Evolutionary conservation across 805 yeast genomes (phyloP), one percentile per base, ranked within the genome.

Genomic region (Limtongozyma cylindracea): DNA sequence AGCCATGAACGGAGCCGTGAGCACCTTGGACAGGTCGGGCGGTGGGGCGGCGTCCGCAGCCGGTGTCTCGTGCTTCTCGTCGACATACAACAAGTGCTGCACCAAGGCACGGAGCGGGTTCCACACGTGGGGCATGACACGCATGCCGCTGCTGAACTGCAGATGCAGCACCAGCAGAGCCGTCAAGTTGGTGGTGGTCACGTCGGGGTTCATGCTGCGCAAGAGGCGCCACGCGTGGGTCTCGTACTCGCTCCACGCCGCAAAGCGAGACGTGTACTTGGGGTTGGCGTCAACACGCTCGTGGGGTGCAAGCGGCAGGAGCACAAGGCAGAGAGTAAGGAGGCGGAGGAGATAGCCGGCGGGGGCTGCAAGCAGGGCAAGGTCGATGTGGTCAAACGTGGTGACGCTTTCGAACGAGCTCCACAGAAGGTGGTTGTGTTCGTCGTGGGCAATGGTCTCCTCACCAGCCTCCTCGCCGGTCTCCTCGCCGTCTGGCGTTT

Each of bases 181-280:
- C 9, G 31, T 21, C 11, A 41, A 17, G 17, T 39, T 42, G 2
- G 29, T 19, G 1, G 26, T 19, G 0, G 34, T 36, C 16, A 61
- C 43, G 3, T 37, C 31, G 2, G 50, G 27, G 24, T 58, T 50
- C 37, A 72, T 51, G n/a, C 63, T 49, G 24, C 61, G 39, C 10
- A 68, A 25, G 11, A 72, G 32, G 12, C 46, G 35, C 16, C 49
- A 20, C 0, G 77, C 66, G 16, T 43, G 33, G 0, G 27, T 22
- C 27, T 55, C 53, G 38, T 55, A 68, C 3, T 36, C 32, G 1
- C 35, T 25, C 61, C 68, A 59, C 4, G n/a, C n/a, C n/a, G n/a
- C n/a, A n/a, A n/a, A n/a, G n/a, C n/a, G n/a, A n/a, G n/a, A n/a
- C n/a, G n/a, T n/a, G n/a, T n/a, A n/a, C n/a, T n/a, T n/a, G n/a